These are phyloP conservation scores for Bodo saltans DNA, from an alignment of 78 protist genomes.

Conservation along the genomic window DNA sequence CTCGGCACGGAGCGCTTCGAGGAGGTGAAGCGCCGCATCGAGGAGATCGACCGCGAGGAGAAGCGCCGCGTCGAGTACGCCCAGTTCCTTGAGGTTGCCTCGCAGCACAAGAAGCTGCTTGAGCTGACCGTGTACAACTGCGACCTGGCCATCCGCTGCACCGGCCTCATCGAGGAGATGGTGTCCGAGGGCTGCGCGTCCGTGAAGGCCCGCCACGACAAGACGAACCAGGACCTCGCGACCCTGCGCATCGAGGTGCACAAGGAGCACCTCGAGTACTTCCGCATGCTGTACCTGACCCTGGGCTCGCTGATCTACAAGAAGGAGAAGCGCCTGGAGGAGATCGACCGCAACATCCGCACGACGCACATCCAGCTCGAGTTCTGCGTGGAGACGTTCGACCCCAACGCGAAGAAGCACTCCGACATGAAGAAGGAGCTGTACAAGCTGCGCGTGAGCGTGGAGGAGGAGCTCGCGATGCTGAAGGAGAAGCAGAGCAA, in stretches of 20 bases:
- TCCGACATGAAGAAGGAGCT: conserved; percentile 32
- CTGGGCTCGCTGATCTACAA: conserved; percentile 32
- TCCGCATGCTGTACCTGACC: conserved; percentile 31
- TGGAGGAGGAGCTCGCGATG: conserved; percentile 26
- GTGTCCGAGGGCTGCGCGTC: conserved; percentile 22
- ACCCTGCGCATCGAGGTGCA: conserved; percentile 16
- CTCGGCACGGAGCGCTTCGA: conserved; percentile 29
- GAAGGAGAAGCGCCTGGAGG: conserved; percentile 33
- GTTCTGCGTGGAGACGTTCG: conserved; percentile 36
- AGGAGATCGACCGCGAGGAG: conserved; percentile 33
- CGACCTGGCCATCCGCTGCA: conserved; percentile 32
- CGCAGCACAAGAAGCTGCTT: conserved; percentile 36
- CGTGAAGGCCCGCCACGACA: conserved; percentile 27
- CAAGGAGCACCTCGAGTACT: conserved; percentile 36
- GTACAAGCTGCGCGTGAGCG: conserved; percentile 28
- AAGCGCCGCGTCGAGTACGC: conserved; percentile 30
- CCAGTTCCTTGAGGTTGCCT: conserved; percentile 28
- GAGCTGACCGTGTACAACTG: conserved; percentile 39
- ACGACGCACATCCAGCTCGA: conserved; percentile 31
- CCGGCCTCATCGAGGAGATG: conserved; percentile 21
- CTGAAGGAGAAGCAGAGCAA: conserved; percentile 33
- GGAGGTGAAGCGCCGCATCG: conserved; percentile 31
- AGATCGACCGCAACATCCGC: conserved; percentile 27
- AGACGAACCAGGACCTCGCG: conserved; percentile 29
- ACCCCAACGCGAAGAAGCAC: conserved; percentile 38